Base-by-base conservation (phyloP, 306 rosid genomes). In the Macrotyloma uniflorum region DNA sequence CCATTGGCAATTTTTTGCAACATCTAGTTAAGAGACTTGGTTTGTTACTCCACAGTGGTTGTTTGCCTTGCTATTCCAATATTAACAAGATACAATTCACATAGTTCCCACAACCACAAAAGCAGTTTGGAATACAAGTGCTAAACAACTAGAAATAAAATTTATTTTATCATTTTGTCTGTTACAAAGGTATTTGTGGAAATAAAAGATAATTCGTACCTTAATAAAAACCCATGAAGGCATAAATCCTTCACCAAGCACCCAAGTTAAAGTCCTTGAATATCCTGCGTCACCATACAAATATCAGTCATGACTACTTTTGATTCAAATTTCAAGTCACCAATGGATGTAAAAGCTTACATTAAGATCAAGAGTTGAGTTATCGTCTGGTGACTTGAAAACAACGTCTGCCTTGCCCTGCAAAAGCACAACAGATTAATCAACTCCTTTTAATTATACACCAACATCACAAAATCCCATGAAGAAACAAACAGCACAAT, bases 221-320 rank as follows among this genome's bases (percentile, higher is more conserved):
- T 91, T 96, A 23, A 96, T 87, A 77, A 96, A 95, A 83, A 87
- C 91, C 99, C 99, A 96, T 1, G 97, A 83, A 0, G 99, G 99
- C 98, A 93, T 93, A 79, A 86, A 93, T 62, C 98, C 99, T 58
- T 96, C 97, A 19, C 90, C 97, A 66, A 96, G 94, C 63, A 96
- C 98, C 99, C 99, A 96, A n/a, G 91, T 88, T 78, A 90, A 36
- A 96, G 94, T 72, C 97, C 97, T 87, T 96, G 99, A 73, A 96
- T 80, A 75, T 96, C 99, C 99, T 95, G 85, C 67, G 72, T 67
- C 68, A 76, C 9, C 77, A 72, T 50, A 58, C 23, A 80, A 82
- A 62, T 36, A 51, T 26, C 55, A 22, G 63, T 72, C 76, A 81
- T 57, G 70, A 22, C 8, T 24, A 58, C 51, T 46, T 38, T 28